Evolutionary conservation across 495 filamentous ascomycete genomes (phyloP), one percentile per base, ranked within the genome.

Genomic region (Podospora tetraspora): DNA sequence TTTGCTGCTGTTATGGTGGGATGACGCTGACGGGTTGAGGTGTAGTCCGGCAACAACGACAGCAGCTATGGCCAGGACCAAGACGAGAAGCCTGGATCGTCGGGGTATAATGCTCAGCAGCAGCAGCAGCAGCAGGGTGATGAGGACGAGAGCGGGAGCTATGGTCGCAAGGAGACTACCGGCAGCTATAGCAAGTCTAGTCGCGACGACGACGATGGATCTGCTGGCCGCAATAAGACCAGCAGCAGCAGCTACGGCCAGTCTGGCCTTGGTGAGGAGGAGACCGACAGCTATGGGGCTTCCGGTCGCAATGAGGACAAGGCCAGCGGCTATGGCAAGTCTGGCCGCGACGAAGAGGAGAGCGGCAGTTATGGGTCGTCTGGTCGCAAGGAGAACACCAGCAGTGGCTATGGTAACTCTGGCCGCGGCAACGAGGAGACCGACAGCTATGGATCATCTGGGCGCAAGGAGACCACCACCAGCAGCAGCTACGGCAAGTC

Each of bases 31-130:
- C 43, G 57, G 9, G n/a, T n/a, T 19, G 16, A 0, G 61, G 16
- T 60, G 52, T 32, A 62, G 24, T 6, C 9, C 3, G 34, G 29
- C 19, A 58, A 43, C 57, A 68, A 68, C 52, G 61, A 67, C 63
- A 58, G 23, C 63, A 29, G 34, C 37, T 21, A 27, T 29, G 63
- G 52, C 1, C 16, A 52, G 16, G 19, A 19, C 5, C 43, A 43
- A 3, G 6, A 43, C 16, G 37, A 43, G 37, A 43, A 43, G 37
- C 37, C 37, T 1, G 37, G 1, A 0, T 34, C 37, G 13, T 43
- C 37, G 3, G 37, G 37, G 16, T 43, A 43, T 3, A 19, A 19
- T 4, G 16, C 37, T 4, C 37, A 25, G 37, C 37, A 22, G 52
- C 19, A n/a, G 43, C 34, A 25, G 37, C 37, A 22, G 52, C 52